phyloP scores from a whole-genome alignment of 1,139 yeast genomes.

The Kazachstania sp. region DNA sequence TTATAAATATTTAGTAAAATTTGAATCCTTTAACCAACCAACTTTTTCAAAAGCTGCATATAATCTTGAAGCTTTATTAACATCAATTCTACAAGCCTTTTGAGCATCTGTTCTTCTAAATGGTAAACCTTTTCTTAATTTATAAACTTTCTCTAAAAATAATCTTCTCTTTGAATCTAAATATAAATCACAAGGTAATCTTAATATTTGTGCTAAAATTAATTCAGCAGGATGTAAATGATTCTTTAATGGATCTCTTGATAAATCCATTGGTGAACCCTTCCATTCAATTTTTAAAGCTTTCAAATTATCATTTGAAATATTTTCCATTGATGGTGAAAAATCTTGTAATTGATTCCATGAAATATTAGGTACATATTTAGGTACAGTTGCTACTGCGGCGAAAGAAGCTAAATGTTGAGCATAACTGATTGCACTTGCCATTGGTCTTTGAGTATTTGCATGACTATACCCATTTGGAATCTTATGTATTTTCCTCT shows the following conservation, averaged over 20 bases:
- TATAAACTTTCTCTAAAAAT: constrained; percentile 77
- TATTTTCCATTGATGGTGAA: constrained; percentile 56
- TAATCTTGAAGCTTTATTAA: constrained; percentile 86
- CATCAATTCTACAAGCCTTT: constrained; percentile 95
- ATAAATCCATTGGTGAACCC: constrained; percentile 92
- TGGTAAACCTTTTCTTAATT: constrained; percentile 66
- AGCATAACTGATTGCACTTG: constrained; percentile 2
- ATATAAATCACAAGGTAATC: constrained; percentile 81
- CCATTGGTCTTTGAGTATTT: constrained; percentile 1
- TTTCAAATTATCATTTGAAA: constrained; percentile 59
- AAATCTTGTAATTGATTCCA: constrained; percentile 59
- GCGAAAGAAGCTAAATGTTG: constrained; percentile 19
- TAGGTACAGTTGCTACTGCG: constrained; percentile 16
- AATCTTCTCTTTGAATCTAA: constrained; percentile 87
- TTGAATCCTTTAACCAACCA: constrained; percentile 84
- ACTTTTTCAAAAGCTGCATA: constrained; percentile 91
- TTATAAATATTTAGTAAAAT: constrained; percentile 47
- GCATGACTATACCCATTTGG: constrained; percentile 2
- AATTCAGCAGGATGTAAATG: constrained; percentile 88
- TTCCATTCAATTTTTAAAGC: constrained; percentile 92
- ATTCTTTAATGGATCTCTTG: constrained; percentile 60
- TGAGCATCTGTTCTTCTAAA: constrained; percentile 97
- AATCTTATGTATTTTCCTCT: background rate
- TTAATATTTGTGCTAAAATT: constrained; percentile 75
- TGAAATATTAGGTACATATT: constrained; percentile 38